Percentiles rank a stretch among this genome's conserved stretches.
Conservation (phyloP, 352 stramenopile species). For the Globisporangium camurandrum region DNA sequence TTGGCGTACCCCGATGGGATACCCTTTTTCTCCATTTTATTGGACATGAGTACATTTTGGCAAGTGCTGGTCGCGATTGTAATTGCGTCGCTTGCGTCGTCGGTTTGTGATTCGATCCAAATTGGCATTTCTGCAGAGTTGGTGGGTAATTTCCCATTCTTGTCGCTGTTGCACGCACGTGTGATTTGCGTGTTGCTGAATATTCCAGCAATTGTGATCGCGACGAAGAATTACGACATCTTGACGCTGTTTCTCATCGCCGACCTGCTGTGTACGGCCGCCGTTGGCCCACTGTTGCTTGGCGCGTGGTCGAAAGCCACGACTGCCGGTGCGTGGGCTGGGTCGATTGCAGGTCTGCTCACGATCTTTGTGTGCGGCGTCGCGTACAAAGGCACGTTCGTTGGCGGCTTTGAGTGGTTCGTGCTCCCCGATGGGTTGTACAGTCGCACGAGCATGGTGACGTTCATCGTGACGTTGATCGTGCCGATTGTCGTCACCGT, state of each 20-base stretch:
- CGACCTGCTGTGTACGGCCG: conserved; percentile 64
- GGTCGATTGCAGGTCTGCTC: conserved; percentile 45
- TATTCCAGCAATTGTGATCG: conserved; percentile 56
- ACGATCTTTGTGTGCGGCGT: conserved; percentile 67
- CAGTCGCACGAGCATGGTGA: conserved; percentile 71
- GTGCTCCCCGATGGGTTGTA: conserved; percentile 66
- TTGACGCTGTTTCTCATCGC: conserved; percentile 71
- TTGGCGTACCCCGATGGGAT: conserved; percentile 47
- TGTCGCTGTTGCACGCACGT: conserved; percentile 47
- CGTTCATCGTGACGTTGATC: conserved; percentile 64
- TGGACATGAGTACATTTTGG: conserved; percentile 63
- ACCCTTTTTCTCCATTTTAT: conserved; percentile 67
- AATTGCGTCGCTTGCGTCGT: conserved; percentile 58
- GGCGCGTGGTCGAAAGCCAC: conserved; percentile 44
- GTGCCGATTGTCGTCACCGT: conserved; percentile 52
- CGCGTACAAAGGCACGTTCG: conserved; percentile 47
- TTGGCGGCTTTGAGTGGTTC: conserved; percentile 78
- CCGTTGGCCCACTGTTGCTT: conserved; percentile 67
- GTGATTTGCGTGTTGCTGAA: conserved; percentile 63
- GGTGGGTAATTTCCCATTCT: conserved; percentile 54
- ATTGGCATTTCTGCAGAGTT: conserved; percentile 69
- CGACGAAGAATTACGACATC: conserved; percentile 58
- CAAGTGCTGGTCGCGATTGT: conserved; percentile 62
- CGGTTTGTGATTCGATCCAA: conserved; percentile 63
- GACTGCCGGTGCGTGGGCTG: conserved; percentile 30